Evolutionary conservation across 352 stramenopile genomes (phyloP).

Genomic region (Phytophthora meadii): DNA sequence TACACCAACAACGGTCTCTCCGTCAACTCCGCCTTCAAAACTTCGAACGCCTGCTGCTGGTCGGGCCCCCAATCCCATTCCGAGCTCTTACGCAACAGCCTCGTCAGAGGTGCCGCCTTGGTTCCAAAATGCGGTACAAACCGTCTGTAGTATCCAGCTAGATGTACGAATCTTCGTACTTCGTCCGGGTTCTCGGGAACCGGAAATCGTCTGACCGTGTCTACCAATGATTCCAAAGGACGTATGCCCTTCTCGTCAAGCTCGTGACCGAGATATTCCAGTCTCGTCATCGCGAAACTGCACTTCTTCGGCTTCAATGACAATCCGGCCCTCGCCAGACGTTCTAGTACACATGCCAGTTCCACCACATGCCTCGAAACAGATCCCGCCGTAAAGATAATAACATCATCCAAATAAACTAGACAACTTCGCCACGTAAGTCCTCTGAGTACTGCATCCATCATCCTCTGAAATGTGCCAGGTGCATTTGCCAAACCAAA

Average conservation of each 20-base stretch:
- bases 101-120: constrained; percentile 18
- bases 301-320: constrained; percentile 26
- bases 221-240: constrained; percentile 8
- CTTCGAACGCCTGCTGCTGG: constrained; percentile 25
- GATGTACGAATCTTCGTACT: constrained; percentile 30
- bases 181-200: constrained; percentile 5
- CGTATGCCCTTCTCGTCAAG: constrained; percentile 14
- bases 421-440: not conserved
- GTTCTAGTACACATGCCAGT: not conserved
- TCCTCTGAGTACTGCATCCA: not conserved
- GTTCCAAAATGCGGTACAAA: constrained; percentile 31
- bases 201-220: constrained; percentile 7
- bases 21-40: not conserved
- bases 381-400: not conserved
- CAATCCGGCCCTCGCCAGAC: not conserved
- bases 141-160: constrained; percentile 36
- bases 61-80: constrained; percentile 32
- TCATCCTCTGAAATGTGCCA: not conserved
- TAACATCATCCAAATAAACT: not conserved
- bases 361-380: not conserved
- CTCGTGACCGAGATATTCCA: constrained; percentile 39
- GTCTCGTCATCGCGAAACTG: constrained; percentile 6
- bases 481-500: not conserved
- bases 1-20: constrained; percentile 12
- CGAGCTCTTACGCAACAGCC: constrained; percentile 23